phyloP scores from a whole-genome alignment of 257 asterid species.

The Gentiana straminea region DNA sequence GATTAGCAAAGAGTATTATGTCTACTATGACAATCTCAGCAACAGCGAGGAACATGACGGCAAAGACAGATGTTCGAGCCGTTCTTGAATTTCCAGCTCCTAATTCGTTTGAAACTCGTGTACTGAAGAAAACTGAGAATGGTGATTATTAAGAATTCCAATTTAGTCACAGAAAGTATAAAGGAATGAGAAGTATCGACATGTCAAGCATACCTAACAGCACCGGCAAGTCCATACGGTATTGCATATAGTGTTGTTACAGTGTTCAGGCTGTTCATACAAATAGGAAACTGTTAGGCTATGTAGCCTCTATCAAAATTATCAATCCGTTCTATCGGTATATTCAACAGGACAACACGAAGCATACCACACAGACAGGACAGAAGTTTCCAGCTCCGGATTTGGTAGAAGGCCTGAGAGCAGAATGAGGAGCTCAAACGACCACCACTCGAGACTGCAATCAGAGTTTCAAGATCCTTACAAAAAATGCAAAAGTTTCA shows the following conservation, averaged over 20 bases:
- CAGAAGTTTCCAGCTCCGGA: conserved; percentile 62
- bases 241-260: conserved; percentile 43
- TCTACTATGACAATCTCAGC: conserved; percentile 15
- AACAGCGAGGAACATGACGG: conserved; percentile 26
- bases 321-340: not conserved
- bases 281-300: not conserved
- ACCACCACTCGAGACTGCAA: conserved; percentile 68
- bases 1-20: conserved; percentile 19
- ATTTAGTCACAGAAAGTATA: not conserved
- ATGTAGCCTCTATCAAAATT: not conserved
- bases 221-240: conserved; percentile 48
- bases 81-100: conserved; percentile 49
- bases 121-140: conserved; percentile 22
- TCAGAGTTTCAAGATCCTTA: not conserved
- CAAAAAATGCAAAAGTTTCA: not conserved
- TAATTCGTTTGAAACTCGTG: conserved; percentile 51
- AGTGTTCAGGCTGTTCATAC: conserved; percentile 40
- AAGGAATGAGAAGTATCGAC: too few relatives aligned
- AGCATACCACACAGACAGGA: conserved; percentile 50
- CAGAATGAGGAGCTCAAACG: conserved; percentile 43
- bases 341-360: not conserved
- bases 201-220: conserved; percentile 35
- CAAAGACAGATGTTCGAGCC: conserved; percentile 30
- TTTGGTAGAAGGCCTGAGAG: conserved; percentile 51
- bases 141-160: not conserved